phyloP scores from a whole-genome alignment of 2,329 filamentous ascomycete genomes.

The Nannizziopsis barbatae region DNA sequence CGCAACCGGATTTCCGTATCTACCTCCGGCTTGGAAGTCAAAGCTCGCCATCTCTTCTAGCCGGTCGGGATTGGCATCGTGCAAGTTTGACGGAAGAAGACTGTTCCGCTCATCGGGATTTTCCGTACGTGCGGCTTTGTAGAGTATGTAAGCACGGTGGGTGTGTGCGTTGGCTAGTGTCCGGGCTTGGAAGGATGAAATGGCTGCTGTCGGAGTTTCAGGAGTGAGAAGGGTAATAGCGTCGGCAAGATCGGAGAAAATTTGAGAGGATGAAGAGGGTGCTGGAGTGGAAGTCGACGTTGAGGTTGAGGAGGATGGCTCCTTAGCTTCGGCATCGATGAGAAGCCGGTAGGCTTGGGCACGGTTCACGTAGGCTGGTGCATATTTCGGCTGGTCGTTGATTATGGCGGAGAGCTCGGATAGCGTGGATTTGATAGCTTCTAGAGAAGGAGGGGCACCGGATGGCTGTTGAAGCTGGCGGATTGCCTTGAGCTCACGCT shows the following conservation, averaged over 20 bases:
- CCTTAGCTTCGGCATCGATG: conserved; percentile 19
- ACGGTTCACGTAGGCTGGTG: conserved; percentile 45
- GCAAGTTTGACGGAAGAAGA: conserved; percentile 24
- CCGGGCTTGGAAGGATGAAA: conserved; percentile 40
- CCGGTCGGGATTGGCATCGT: conserved; percentile 27
- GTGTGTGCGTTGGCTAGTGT: conserved; percentile 46
- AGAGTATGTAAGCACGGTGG: conserved; percentile 40
- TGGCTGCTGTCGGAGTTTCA: conserved; percentile 26
- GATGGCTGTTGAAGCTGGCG: conserved; percentile 24
- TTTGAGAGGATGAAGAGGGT: conserved; percentile 9
- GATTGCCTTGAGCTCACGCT: conserved; percentile 32
- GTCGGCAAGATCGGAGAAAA: conserved; percentile 30
- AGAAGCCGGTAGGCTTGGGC: conserved; percentile 40
- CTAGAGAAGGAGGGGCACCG: conserved; percentile 13
- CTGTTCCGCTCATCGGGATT: background rate
- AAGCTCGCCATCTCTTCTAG: conserved; percentile 47
- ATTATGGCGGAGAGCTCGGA: conserved; percentile 36
- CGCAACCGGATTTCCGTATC: conserved; percentile 47
- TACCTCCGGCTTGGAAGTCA: conserved; percentile 44
- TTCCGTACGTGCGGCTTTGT: conserved; percentile 25
- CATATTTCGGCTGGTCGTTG: conserved; percentile 37
- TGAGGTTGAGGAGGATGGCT: conserved; percentile 6
- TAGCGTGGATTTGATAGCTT: conserved; percentile 26
- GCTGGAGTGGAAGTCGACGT: conserved; percentile 21
- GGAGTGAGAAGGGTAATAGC: conserved; percentile 40